phyloP scores from a whole-genome alignment of 2,329 filamentous ascomycete species.

The Exophiala lecanii-corni region DNA sequence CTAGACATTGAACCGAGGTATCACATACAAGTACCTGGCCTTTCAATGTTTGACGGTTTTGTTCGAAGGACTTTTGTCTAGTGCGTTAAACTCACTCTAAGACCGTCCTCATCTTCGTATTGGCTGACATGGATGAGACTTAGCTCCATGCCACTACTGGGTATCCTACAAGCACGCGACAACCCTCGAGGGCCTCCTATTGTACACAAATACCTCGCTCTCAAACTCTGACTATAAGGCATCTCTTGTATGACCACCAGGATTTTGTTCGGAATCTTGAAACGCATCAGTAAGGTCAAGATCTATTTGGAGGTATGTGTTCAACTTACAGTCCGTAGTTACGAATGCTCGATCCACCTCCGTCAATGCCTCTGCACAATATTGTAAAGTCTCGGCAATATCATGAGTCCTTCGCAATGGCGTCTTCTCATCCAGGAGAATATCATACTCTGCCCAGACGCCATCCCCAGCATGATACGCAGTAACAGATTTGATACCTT shows the following conservation, averaged over 20 bases:
- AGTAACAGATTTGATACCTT: constrained; percentile 51
- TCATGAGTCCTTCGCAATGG: constrained; percentile 53
- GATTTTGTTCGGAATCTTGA: constrained; percentile 11
- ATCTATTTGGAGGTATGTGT: not conserved
- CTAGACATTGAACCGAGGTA: too few species aligned
- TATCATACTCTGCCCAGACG: constrained; percentile 59
- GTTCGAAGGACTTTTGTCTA: too few species aligned
- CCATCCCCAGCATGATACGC: constrained; percentile 61
- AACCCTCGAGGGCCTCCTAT: too few species aligned
- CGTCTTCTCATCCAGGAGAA: constrained; percentile 52
- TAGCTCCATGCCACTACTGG: too few species aligned
- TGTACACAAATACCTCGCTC: too few species aligned
- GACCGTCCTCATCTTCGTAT: too few species aligned
- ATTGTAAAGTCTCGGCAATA: constrained; percentile 60
- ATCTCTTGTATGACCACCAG: constrained; percentile 5
- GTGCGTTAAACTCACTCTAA: too few species aligned
- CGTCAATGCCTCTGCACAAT: constrained; percentile 46
- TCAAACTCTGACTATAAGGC: not conserved
- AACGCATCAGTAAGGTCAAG: not conserved
- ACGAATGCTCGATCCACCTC: constrained; percentile 52
- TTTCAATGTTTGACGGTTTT: too few species aligned
- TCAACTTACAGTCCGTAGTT: constrained; percentile 47
- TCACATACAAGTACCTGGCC: too few species aligned
- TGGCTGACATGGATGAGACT: too few species aligned
- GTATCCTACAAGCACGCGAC: too few species aligned